Conservation (phyloP, 2,329 filamentous ascomycete genomes). For the Elsinoe australis region DNA sequence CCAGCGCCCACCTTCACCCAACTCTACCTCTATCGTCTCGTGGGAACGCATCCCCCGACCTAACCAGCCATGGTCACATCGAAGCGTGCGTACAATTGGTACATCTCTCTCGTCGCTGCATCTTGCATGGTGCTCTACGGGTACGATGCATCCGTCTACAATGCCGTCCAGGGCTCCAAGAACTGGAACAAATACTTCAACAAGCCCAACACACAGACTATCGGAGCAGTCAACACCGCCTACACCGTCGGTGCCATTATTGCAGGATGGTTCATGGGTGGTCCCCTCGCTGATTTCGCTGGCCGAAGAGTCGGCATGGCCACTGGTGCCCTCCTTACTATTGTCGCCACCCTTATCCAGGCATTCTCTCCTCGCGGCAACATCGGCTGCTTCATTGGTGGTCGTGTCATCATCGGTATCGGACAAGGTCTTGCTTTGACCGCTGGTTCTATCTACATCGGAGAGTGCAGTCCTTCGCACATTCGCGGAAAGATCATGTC, state of each 20-base stretch:
- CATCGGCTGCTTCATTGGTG: conserved; percentile 60
- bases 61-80: conserved; percentile 23
- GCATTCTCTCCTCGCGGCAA: conserved; percentile 54
- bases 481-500: conserved; percentile 62
- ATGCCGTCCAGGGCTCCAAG: conserved; percentile 59
- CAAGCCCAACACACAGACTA: conserved; percentile 37
- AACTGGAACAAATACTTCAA: conserved; percentile 61
- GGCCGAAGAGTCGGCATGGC: conserved; percentile 53
- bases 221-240: conserved; percentile 57
- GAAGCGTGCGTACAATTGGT: conserved; percentile 46
- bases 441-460: conserved; percentile 63
- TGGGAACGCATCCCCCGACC: too few relatives aligned
- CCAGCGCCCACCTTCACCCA: too few relatives aligned
- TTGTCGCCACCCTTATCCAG: conserved; percentile 62
- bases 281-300: conserved; percentile 43
- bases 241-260: conserved; percentile 66
- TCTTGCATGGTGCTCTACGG: conserved; percentile 70
- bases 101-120: conserved; percentile 61
- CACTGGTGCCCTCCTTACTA: conserved; percentile 55
- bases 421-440: conserved; percentile 61
- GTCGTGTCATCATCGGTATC: conserved; percentile 60
- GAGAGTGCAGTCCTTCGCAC: conserved; percentile 56
- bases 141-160: conserved; percentile 67
- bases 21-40: too few relatives aligned
- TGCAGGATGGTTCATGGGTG: conserved; percentile 61